These are phyloP conservation scores for Pontederia crassipes DNA, from an alignment of 176 grass and related monocot genomes.

Conservation along the genomic window DNA sequence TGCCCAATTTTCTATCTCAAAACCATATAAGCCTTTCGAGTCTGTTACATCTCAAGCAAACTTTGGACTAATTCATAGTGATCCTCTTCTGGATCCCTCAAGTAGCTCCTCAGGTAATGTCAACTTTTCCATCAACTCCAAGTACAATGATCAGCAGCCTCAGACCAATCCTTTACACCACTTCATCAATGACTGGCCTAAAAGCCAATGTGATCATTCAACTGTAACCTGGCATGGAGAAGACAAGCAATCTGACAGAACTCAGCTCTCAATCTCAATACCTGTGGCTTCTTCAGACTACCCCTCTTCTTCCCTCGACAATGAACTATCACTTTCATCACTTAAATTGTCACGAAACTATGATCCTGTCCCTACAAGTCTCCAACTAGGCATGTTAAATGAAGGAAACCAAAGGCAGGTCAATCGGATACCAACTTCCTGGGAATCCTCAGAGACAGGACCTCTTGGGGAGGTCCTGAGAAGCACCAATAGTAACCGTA, in stretches of 20 bases:
- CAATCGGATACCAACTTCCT: slow-evolving; percentile 9
- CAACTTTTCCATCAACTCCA: background rate
- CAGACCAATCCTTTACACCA: slow-evolving; percentile 41
- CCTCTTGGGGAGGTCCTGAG: slow-evolving; percentile 73
- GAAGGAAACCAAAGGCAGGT: slow-evolving; percentile 8
- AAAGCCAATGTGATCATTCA: slow-evolving; percentile 3
- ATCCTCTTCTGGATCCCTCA: background rate
- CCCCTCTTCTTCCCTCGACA: slow-evolving; percentile 23
- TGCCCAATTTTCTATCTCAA: slow-evolving; percentile 42
- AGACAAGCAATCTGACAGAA: slow-evolving; percentile 23
- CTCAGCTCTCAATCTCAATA: slow-evolving; percentile 37
- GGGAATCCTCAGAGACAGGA: slow-evolving; percentile 40
- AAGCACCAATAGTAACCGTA: slow-evolving; percentile 24
- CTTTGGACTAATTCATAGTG: background rate
- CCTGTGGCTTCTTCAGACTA: slow-evolving; percentile 39
- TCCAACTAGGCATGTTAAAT: slow-evolving; percentile 14
- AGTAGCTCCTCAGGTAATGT: background rate
- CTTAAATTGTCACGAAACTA: slow-evolving; percentile 33
- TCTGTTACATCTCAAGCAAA: background rate
- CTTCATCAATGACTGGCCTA: slow-evolving; percentile 43
- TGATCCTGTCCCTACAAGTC: slow-evolving; percentile 21
- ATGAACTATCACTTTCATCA: slow-evolving; percentile 22
- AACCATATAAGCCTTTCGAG: slow-evolving; percentile 25
- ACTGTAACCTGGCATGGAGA: slow-evolving; percentile 9
- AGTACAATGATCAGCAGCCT: background rate